These are phyloP conservation scores for Drechmeria coniospora DNA, from an alignment of 2,329 filamentous ascomycete species.

Conservation along the genomic window DNA sequence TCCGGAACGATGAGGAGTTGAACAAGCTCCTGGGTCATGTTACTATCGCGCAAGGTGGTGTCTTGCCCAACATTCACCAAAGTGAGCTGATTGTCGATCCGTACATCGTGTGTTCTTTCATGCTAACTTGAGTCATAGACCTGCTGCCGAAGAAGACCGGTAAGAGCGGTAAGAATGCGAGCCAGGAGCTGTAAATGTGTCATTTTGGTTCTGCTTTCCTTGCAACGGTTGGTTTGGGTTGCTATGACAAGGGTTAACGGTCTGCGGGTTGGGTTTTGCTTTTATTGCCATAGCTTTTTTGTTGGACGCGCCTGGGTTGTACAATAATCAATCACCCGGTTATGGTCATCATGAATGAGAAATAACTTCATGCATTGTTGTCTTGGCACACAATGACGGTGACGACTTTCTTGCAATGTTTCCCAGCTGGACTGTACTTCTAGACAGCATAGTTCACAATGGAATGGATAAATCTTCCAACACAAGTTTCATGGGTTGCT, in stretches of 20 bases:
- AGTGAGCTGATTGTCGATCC: slow-evolving; percentile 43
- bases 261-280: slow-evolving; percentile 60
- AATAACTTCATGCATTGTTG: slow-evolving; percentile 1
- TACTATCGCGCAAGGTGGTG: slow-evolving; percentile 94
- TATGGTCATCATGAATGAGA: slow-evolving; percentile 45
- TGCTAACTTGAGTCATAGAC: slow-evolving; percentile 47
- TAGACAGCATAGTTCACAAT: too few relatives aligned
- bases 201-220: slow-evolving; percentile 33
- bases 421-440: neutral
- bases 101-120: slow-evolving; percentile 3
- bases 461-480: too few relatives aligned
- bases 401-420: too few relatives aligned
- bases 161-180: slow-evolving; percentile 83
- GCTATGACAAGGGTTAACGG: slow-evolving; percentile 73
- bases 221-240: slow-evolving; percentile 49
- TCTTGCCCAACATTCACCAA: slow-evolving; percentile 92
- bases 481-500: too few relatives aligned
- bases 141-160: slow-evolving; percentile 98
- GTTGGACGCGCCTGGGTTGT: slow-evolving; percentile 44
- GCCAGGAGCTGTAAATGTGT: slow-evolving; percentile 75
- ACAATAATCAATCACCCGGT: slow-evolving; percentile 57
- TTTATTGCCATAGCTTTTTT: slow-evolving; percentile 30
- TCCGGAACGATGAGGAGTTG: slow-evolving; percentile 98
- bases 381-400: too few relatives aligned
- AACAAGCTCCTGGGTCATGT: slow-evolving; percentile 96